phyloP scores from a whole-genome alignment of 164 flowering plant genomes.

The Saururus chinensis region DNA sequence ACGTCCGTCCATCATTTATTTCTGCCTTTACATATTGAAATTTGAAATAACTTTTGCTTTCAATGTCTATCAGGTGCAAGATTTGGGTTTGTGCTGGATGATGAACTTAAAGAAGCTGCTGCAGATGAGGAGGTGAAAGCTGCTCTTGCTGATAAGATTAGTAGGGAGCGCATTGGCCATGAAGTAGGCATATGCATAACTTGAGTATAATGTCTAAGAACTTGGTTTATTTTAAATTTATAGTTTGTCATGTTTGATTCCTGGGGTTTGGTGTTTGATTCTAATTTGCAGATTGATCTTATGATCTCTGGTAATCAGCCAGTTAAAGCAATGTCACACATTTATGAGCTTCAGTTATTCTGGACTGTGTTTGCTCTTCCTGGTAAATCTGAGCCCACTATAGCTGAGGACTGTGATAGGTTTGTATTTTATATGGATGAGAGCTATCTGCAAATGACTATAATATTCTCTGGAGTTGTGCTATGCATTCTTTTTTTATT shows the following conservation, averaged over 20 bases:
- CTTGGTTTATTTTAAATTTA: background rate
- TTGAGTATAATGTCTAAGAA: background rate
- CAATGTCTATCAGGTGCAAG: conserved; percentile 63
- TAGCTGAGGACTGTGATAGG: conserved; percentile 54
- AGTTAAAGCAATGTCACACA: conserved; percentile 55
- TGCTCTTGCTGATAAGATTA: conserved; percentile 80
- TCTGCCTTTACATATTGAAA: background rate
- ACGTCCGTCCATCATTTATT: background rate
- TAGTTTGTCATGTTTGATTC: background rate
- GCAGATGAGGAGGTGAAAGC: conserved; percentile 55
- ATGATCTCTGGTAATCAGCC: conserved; percentile 89
- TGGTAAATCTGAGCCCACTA: conserved; percentile 28
- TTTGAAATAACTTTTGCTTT: background rate
- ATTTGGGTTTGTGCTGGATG: conserved; percentile 66
- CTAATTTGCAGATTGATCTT: conserved; percentile 67
- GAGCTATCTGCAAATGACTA: background rate
- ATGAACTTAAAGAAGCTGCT: conserved; percentile 71
- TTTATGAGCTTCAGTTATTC: conserved; percentile 62
- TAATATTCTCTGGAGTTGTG: too few species aligned
- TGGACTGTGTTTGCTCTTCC: conserved; percentile 71
- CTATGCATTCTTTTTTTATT: too few species aligned
- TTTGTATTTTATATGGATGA: conserved; percentile 5
- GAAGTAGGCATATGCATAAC: conserved; percentile 42
- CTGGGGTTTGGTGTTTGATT: background rate
- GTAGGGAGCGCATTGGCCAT: conserved; percentile 90